Evolutionary conservation across 2,329 filamentous ascomycete genomes (phyloP), one percentile per base, ranked within the genome.

Genomic region (Emericellopsis cladophorae): DNA sequence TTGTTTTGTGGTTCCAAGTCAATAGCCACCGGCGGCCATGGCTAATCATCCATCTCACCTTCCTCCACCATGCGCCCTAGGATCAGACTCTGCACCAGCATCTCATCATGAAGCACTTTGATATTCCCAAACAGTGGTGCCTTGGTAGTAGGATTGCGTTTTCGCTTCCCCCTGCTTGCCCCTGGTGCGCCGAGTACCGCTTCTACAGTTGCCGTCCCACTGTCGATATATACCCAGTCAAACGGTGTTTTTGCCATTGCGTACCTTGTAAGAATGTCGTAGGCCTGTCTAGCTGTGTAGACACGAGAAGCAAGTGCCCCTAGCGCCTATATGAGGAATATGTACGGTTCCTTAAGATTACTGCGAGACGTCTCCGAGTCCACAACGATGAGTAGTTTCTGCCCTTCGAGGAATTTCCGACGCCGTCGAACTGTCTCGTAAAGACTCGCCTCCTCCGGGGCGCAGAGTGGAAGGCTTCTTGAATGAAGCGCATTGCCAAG

Each of bases 81-180:
- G 47, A 98, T 95, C 44, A 96, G 65, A 58, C 88, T 95, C 67
- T 98, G 90, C 42, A 94, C 80, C 18, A 96, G 78, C 54, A 90
- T 78, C 60, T 96, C 90, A 56, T 93, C 82, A 42, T 80, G 82
- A 40, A 94, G 73, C 36, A 92, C 72, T 46, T 72, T 74, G 31
- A 88, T 67, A 45, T 61, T 72, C 50, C 70, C 67, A 11, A 68
- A 64, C 43, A 33, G 42, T 8, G 36, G 48, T 35, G 36, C 55
- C 43, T 44, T 61, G 53, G 26, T 54, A 2, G 32, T 23, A 37
- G 50, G 10, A 49, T 21, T 33, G 48, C 46, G 55, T 50, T 54
- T 62, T 52, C 57, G 70, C 53, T 58, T 66, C 58, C 63, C 74
- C 51, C 55, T 45, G 2, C 39, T 47, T 22, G 40, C 52, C 45